phyloP scores from a whole-genome alignment of 2,329 filamentous ascomycete genomes.

The Dothideomycetes sp. region DNA sequence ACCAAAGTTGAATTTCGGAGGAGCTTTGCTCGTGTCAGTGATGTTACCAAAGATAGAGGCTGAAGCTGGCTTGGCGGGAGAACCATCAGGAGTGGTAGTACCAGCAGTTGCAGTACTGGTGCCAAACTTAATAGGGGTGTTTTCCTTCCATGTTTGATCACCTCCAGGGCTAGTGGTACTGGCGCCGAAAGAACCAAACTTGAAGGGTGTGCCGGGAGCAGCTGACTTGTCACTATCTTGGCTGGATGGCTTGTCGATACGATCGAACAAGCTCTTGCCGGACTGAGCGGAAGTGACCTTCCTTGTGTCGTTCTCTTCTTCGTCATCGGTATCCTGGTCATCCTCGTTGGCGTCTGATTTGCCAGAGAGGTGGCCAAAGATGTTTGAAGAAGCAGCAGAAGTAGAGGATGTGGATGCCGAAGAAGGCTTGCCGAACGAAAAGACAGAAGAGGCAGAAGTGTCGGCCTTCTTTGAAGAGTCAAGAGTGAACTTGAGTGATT shows the following conservation, averaged over 20 bases:
- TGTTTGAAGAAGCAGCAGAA: constrained; percentile 10
- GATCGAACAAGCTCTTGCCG: constrained; percentile 18
- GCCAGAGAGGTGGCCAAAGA: constrained; percentile 7
- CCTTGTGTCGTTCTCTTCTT: too few species aligned
- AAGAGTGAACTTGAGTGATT: constrained; percentile 22
- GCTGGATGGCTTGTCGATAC: constrained; percentile 9
- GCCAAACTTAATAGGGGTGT: constrained; percentile 41
- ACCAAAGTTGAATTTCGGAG: constrained; percentile 15
- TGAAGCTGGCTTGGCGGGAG: constrained; percentile 18
- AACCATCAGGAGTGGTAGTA: constrained; percentile 18
- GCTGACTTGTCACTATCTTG: constrained; percentile 2
- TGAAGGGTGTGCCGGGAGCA: constrained; percentile 9
- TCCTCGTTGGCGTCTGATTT: constrained; percentile 1
- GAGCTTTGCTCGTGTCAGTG: constrained; percentile 4
- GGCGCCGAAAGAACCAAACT: constrained; percentile 13
- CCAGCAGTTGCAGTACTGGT: constrained; percentile 19
- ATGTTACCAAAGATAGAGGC: constrained; percentile 13
- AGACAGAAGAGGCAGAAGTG: constrained; percentile 14
- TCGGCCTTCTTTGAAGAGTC: constrained; percentile 21
- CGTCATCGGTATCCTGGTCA: constrained; percentile 11
- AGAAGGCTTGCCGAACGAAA: constrained; percentile 18
- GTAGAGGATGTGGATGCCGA: constrained; percentile 13
- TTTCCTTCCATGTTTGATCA: constrained; percentile 41
- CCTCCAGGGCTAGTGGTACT: constrained; percentile 17
- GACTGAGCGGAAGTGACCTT: constrained; percentile 9